Evolutionary conservation across 2,329 filamentous ascomycete genomes (phyloP), one percentile per base, ranked within the genome.

Genomic region (Paraphaeosphaeria minitans): DNA sequence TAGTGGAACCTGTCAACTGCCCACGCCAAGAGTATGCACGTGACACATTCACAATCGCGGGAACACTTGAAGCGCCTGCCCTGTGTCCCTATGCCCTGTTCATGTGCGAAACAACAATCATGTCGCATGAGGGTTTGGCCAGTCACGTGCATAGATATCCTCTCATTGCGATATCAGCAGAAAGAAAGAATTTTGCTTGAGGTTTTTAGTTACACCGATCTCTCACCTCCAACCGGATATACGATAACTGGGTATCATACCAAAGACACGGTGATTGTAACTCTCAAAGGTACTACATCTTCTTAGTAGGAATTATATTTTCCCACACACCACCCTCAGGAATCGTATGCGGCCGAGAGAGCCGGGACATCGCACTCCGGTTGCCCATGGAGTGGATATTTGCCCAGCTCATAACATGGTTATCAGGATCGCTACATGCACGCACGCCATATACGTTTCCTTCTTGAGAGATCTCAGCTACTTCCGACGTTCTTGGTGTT

Each of bases 371-470:
- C 12, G 55, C 48, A 39, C 55, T 39, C 42, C 54, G 47, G 27
- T 56, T 64, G 1, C 60, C 59, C 31, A 58, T 57, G 9, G 66
- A 66, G 48, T 60, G 62, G 52, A 49, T 53, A 21, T 64, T 53
- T 41, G 61, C 41, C 63, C 63, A 66, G 37, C 64, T 66, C 60
- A 65, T 59, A 4, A 65, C 57, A 51, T 65, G 60, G 35, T 62
- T 46, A 19, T 56, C 37, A 1, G 46, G 27, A n/a, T 61, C 56
- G 29, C 13, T 46, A 19, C 24, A 35, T 10, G 31, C 48, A 37
- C 7, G 37, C 43, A 27, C 57, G 48, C 19, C 47, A 57, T 42
- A 46, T 19, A 43, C 39, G 51, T 16, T 39, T 55, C 47, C 53
- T 57, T 47, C 51, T 49, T 58, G 39, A 4, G 22, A 12, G 19